These are phyloP conservation scores for Lactarius pseudohatsudake DNA, from an alignment of 768 basidiomycete genomes.

Conservation along the genomic window DNA sequence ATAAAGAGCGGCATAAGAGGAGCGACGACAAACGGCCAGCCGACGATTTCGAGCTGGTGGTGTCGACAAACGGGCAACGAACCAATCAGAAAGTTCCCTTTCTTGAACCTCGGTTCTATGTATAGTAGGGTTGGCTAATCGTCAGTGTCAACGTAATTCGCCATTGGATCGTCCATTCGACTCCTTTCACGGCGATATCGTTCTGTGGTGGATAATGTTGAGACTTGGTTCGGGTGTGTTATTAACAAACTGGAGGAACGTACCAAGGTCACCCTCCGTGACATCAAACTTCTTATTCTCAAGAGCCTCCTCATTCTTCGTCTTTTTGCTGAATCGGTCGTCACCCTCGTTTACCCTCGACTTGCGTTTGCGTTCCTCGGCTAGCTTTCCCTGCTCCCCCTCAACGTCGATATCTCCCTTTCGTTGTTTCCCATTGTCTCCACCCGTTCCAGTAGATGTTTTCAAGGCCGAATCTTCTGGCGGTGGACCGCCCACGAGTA, in stretches of 20 bases:
- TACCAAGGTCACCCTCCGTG: slow-evolving; percentile 85
- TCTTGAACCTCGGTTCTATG: background rate
- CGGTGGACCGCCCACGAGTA: slow-evolving; percentile 44
- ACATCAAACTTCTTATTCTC: slow-evolving; percentile 71
- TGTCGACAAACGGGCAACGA: background rate
- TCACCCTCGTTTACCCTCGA: slow-evolving; percentile 47
- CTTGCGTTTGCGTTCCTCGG: slow-evolving; percentile 34
- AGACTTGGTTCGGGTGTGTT: background rate
- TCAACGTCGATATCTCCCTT: slow-evolving; percentile 22
- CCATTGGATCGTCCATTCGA: slow-evolving; percentile 88
- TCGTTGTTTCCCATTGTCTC: slow-evolving; percentile 32
- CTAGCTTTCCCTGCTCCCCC: slow-evolving; percentile 30
- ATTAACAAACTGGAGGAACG: slow-evolving; percentile 32
- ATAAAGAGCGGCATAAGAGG: background rate
- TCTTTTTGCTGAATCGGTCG: slow-evolving; percentile 74
- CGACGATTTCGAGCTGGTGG: background rate
- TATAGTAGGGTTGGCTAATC: slow-evolving; percentile 6
- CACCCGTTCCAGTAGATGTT: slow-evolving; percentile 5
- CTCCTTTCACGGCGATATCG: slow-evolving; percentile 81
- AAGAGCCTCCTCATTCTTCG: slow-evolving; percentile 81
- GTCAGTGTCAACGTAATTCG: slow-evolving; percentile 76
- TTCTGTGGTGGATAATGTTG: slow-evolving; percentile 50
- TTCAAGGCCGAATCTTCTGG: slow-evolving; percentile 21
- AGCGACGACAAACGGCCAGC: background rate
- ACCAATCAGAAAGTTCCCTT: background rate